These are phyloP conservation scores for Sordaria brevicollis DNA, from an alignment of 495 filamentous ascomycete genomes.

Conservation along the genomic window DNA sequence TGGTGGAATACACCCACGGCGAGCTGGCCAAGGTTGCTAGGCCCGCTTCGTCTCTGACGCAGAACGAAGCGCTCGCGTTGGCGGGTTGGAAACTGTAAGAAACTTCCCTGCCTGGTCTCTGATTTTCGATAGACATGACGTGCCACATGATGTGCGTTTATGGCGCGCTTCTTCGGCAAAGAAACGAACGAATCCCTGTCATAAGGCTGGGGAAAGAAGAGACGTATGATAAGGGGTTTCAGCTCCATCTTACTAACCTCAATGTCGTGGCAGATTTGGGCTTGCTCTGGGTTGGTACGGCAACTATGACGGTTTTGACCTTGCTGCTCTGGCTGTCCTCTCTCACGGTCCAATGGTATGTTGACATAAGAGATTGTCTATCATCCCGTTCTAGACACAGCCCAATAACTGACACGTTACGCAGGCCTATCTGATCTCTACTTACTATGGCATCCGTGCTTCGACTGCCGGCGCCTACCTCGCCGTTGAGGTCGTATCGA, in stretches of 20 bases:
- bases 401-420: constrained; percentile 11
- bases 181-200: background rate
- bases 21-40: constrained; percentile 55
- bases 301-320: constrained; percentile 63
- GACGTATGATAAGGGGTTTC: constrained; percentile 4
- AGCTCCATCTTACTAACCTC: constrained; percentile 20
- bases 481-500: constrained; percentile 53
- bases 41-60: constrained; percentile 46
- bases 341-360: constrained; percentile 58
- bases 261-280: constrained; percentile 39
- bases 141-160: background rate
- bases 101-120: background rate
- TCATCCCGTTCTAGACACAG: background rate
- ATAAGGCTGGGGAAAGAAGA: constrained; percentile 13
- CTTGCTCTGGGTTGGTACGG: constrained; percentile 61
- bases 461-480: constrained; percentile 46
- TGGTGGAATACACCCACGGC: constrained; percentile 34
- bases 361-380: background rate
- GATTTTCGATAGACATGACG: too few relatives aligned
- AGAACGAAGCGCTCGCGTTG: constrained; percentile 49
- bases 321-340: constrained; percentile 55
- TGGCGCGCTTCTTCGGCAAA: background rate
- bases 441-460: constrained; percentile 60
- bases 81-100: constrained; percentile 55
- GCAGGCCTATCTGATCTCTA: constrained; percentile 53